Base-by-base conservation (phyloP, 768 basidiomycete species). In the Amanita jacksonii region DNA sequence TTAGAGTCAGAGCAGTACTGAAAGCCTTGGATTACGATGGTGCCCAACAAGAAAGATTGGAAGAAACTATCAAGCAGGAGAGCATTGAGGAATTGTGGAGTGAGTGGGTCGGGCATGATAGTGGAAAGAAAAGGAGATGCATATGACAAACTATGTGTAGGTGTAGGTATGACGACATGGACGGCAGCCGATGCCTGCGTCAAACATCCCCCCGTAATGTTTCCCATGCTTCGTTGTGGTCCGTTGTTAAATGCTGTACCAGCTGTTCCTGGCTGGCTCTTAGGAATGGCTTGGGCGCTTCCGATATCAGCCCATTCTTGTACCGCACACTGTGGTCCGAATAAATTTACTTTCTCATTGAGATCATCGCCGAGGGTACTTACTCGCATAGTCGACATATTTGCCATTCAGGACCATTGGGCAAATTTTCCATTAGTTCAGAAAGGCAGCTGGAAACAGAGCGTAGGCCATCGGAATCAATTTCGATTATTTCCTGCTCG, bases 371-470 rank as follows among this genome's bases (percentile, higher is more conserved):
- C n/a, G 23, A 25, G 24, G 49, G 23, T 39, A 66, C 77, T 57
- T 43, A 77, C 79, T 60, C 51, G 70, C 79, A 81, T 27, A 77
- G 60, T 38, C 54, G 61, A 46, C 79, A 81, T 32, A 62, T 63
- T 28, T 62, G 51, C 31, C 49, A 47, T 3, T 56, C 60, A 19
- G 52, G 56, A 30, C 57, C 54, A 7, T 56, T 52, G 4, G 61
- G 60, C 10, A 58, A 58, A 15, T 57, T 57, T 8, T 58, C 62
- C 18, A 77, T 67, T 19, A 77, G 61, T 8, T 64, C 66, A 43
- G 60, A 61, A 16, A 75, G 53, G 43, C 74, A 68, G 45, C 70
- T 67, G 18, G 62, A 51, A 22, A 63, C 56, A n/a, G 62, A 41
- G 22, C 65, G 59, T 13, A 68, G 54, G 18, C 70, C 72, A 49